Evolutionary conservation across 495 filamentous ascomycete species (phyloP).

Genomic region (Melanomma pulvis-pyrius): DNA sequence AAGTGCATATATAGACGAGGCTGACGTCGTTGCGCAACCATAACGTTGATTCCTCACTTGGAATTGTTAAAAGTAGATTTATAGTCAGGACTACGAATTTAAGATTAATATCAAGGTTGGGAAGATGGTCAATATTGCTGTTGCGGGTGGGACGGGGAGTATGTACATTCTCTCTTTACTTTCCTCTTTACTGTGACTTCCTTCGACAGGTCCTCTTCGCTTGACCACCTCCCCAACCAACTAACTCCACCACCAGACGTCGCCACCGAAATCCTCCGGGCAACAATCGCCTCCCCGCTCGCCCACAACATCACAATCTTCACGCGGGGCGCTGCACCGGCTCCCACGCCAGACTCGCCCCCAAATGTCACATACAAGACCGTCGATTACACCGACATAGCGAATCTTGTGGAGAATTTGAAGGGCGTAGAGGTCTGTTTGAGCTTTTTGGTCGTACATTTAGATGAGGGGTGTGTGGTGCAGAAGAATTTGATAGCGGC

Average conservation of each 20-base stretch:
- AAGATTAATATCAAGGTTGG: neutral
- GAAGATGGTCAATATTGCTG: slow-evolving; percentile 27
- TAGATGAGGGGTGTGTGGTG: slow-evolving; percentile 21
- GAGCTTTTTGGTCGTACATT: slow-evolving; percentile 13
- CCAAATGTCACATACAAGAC: slow-evolving; percentile 6
- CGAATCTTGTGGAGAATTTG: neutral
- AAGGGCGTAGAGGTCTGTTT: slow-evolving; percentile 4
- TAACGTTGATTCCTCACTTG: no score
- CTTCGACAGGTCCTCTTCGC: neutral
- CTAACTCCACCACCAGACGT: slow-evolving; percentile 23
- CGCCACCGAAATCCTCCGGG: slow-evolving; percentile 26
- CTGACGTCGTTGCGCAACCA: no score
- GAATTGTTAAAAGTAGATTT: no score
- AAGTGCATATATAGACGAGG: no score
- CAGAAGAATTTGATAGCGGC: slow-evolving; percentile 46
- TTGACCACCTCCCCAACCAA: neutral
- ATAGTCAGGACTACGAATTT: neutral
- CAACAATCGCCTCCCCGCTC: slow-evolving; percentile 10
- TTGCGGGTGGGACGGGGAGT: slow-evolving; percentile 31
- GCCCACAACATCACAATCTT: slow-evolving; percentile 17
- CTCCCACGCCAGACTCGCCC: neutral
- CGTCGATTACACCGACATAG: slow-evolving; percentile 18
- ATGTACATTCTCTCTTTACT: neutral
- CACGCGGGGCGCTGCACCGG: neutral
- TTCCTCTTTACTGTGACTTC: neutral